Conservation (phyloP, 148 eudicot species). For the Persicaria maculosa region DNA sequence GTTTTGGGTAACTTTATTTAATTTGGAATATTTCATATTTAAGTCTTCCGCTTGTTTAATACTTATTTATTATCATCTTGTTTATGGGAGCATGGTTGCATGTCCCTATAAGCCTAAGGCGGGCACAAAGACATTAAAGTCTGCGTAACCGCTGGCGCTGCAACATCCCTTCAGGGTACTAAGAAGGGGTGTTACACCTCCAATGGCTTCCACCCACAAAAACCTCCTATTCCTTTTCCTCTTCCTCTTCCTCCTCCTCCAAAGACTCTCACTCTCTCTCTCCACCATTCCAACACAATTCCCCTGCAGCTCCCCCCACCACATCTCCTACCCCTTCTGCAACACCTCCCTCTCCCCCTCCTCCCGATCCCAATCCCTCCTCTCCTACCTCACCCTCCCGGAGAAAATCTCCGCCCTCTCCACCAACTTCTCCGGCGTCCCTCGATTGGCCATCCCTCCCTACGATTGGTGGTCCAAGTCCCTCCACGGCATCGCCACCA, state of each 20-base stretch:
- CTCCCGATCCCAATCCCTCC: conserved; percentile 42
- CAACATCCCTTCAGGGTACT: too few species aligned
- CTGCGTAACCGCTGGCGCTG: too few species aligned
- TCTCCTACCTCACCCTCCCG: conserved; percentile 51
- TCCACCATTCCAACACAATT: conserved; percentile 18
- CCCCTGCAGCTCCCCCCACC: conserved; percentile 61
- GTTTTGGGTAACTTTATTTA: too few species aligned
- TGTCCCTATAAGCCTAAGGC: too few species aligned
- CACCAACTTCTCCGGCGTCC: conserved; percentile 51
- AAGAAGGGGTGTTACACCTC: too few species aligned
- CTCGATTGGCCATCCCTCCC: conserved; percentile 57
- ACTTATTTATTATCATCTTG: too few species aligned
- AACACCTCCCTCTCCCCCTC: conserved; percentile 39
- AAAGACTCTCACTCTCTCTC: not conserved
- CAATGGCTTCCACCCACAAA: not conserved
- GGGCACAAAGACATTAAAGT: too few species aligned
- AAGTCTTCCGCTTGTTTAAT: too few species aligned
- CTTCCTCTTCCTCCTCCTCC: not conserved
- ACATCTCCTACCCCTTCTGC: conserved; percentile 56
- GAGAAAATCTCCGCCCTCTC: conserved; percentile 61
- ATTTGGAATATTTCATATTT: too few species aligned
- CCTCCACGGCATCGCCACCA: conserved; percentile 68
- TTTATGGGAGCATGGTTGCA: too few species aligned
- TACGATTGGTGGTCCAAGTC: conserved; percentile 98
- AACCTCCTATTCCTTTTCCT: not conserved